These are phyloP conservation scores for Trametes elegans DNA, from an alignment of 768 basidiomycete genomes.

Conservation along the genomic window DNA sequence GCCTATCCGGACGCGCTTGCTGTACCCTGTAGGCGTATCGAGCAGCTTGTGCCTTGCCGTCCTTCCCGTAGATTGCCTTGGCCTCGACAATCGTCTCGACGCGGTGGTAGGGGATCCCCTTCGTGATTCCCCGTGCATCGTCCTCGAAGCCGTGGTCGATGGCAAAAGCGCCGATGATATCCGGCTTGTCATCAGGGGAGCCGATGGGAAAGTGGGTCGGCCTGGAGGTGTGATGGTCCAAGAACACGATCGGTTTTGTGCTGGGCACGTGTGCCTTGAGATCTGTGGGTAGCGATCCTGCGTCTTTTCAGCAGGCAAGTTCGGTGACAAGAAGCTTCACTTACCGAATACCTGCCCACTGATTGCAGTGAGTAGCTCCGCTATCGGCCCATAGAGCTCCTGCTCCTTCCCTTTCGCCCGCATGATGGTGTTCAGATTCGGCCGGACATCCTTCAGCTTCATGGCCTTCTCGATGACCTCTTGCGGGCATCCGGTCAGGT, in stretches of 20 bases:
- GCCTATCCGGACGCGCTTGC: constrained; percentile 8
- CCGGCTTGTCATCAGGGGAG: not conserved
- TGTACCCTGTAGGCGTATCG: not conserved
- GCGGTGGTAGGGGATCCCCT: not conserved
- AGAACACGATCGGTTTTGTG: not conserved
- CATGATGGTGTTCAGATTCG: not conserved
- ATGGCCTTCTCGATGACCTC: not conserved
- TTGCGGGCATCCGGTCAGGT: no score
- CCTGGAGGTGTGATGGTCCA: not conserved
- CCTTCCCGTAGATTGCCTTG: not conserved
- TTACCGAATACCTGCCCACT: not conserved
- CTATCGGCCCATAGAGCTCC: not conserved
- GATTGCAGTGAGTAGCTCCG: not conserved
- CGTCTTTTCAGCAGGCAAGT: not conserved
- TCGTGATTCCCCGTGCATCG: not conserved
- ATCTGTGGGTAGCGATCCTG: not conserved
- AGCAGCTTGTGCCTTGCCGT: not conserved
- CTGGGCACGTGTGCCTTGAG: not conserved
- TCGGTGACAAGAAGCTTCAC: not conserved
- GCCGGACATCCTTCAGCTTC: no score
- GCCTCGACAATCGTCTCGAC: not conserved
- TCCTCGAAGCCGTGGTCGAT: not conserved
- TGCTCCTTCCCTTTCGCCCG: not conserved
- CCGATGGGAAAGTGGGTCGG: not conserved
- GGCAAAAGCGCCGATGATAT: not conserved